Evolutionary conservation across 2,329 filamentous ascomycete species (phyloP), one percentile per base, ranked within the genome.

Genomic region (Tolypocladium ovalisporum): DNA sequence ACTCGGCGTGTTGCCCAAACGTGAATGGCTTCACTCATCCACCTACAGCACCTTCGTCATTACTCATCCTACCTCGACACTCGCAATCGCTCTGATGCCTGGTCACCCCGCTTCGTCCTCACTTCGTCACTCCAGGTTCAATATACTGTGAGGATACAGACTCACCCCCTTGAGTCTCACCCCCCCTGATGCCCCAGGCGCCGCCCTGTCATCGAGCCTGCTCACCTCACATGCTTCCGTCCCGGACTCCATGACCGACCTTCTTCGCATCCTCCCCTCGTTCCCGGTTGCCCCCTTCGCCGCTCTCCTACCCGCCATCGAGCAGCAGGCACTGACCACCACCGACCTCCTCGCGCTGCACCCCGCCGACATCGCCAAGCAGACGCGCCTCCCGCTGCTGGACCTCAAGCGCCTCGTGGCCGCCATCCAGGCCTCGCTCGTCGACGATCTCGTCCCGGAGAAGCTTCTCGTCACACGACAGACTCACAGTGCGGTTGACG

Each of bases 291-390:
- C 82, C 67, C 80, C 81, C 60, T 93, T 88, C 74, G 79, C 85
- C 47, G 84, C 88, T 66, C 84, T 97, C 52, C 75, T 97, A 36
- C 86, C 89, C 3, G 84, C 85, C 27, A 82, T 97, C 57, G 93
- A 97, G 75, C 84, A 83, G 69, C 84, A 89, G 65, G 78, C 80
- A 55, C 78, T 99, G 68, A 88, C 88, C 32, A 89, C 88, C 36
- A 85, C 84, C 64, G 94, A 99, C 70, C 81, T 99, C 54, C 80
- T 99, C 65, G 89, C 89, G 3, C 85, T 95, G 61, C 89, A 96
- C 67, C 81, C 86, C 4, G 79, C 86, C 60, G 88, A 96, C 67
- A 83, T 97, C 62, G 90, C 90, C 58, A 94, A 89, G 75, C 87
- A 90, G 70, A 92, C 91, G 54, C 86, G 87, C 62, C 78, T 96